Evolutionary conservation across 2,329 filamentous ascomycete genomes (phyloP).

Genomic region (Aureobasidium pullulans): DNA sequence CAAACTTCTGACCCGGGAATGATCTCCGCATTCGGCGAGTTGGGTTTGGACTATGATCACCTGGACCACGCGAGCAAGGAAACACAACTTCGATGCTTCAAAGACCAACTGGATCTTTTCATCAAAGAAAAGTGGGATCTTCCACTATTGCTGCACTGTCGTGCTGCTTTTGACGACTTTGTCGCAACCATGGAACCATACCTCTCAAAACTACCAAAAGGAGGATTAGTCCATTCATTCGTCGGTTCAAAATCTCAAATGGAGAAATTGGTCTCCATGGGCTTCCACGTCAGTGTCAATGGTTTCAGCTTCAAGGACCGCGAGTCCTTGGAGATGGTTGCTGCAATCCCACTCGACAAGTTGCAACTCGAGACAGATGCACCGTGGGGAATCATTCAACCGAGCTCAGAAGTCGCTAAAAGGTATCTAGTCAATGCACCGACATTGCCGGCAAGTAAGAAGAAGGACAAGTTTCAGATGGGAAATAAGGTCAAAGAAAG

Average conservation of each 20-base stretch:
- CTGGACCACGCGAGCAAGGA: constrained; percentile 37
- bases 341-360: constrained; percentile 32
- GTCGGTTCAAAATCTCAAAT: constrained; percentile 36
- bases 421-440: constrained; percentile 35
- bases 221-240: constrained; percentile 35
- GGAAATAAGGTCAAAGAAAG: constrained; percentile 44
- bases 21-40: constrained; percentile 42
- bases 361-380: constrained; percentile 44
- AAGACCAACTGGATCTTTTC: constrained; percentile 35
- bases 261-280: constrained; percentile 30
- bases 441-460: constrained; percentile 36
- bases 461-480: constrained; percentile 40
- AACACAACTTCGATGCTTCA: constrained; percentile 35
- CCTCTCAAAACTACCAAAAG: constrained; percentile 28
- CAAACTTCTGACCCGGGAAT: constrained; percentile 18
- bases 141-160: constrained; percentile 37
- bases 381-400: constrained; percentile 41
- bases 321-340: constrained; percentile 37
- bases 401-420: constrained; percentile 32
- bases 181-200: constrained; percentile 36
- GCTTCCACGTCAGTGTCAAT: constrained; percentile 43
- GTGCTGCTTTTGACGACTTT: constrained; percentile 39
- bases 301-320: constrained; percentile 39
- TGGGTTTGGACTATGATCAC: constrained; percentile 46
- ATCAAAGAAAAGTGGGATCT: constrained; percentile 27